Evolutionary conservation across 768 basidiomycete genomes (phyloP).

Genomic region (Trametes punicea): DNA sequence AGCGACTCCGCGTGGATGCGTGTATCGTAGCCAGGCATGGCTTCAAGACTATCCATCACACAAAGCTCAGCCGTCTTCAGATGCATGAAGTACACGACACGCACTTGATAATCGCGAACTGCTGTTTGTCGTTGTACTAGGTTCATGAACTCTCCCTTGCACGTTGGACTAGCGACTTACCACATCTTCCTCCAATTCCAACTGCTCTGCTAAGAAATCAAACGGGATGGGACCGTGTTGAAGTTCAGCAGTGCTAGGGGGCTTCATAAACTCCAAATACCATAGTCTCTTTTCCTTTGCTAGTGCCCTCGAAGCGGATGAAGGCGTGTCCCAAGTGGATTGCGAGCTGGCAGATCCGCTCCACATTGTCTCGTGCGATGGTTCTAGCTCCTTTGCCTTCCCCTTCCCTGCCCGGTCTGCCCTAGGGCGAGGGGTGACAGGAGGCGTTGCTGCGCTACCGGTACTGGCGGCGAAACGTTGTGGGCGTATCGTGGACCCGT

Average conservation of each 20-base stretch:
- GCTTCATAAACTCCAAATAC: slow-evolving; percentile 40
- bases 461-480: neutral
- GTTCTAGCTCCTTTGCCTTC: neutral
- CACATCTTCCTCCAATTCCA: slow-evolving; percentile 39
- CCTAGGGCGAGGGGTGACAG: neutral
- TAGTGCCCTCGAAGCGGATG: neutral
- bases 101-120: neutral
- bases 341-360: neutral
- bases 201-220: slow-evolving; percentile 24
- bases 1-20: slow-evolving; percentile 38
- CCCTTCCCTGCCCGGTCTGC: neutral
- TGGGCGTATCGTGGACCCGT: neutral
- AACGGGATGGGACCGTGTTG: slow-evolving; percentile 34
- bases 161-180: slow-evolving; percentile 31
- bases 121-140: slow-evolving; percentile 27
- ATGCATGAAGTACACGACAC: neutral
- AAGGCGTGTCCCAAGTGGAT: neutral
- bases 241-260: slow-evolving; percentile 35
- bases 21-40: slow-evolving; percentile 36
- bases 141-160: neutral
- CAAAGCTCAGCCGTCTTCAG: slow-evolving; percentile 30
- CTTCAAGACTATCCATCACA: slow-evolving; percentile 7
- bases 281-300: slow-evolving; percentile 15
- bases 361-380: neutral
- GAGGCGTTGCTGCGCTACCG: neutral